These are phyloP conservation scores for Acanthamoeba lugdunensis DNA, from an alignment of 208 protist genomes.

Conservation along the genomic window DNA sequence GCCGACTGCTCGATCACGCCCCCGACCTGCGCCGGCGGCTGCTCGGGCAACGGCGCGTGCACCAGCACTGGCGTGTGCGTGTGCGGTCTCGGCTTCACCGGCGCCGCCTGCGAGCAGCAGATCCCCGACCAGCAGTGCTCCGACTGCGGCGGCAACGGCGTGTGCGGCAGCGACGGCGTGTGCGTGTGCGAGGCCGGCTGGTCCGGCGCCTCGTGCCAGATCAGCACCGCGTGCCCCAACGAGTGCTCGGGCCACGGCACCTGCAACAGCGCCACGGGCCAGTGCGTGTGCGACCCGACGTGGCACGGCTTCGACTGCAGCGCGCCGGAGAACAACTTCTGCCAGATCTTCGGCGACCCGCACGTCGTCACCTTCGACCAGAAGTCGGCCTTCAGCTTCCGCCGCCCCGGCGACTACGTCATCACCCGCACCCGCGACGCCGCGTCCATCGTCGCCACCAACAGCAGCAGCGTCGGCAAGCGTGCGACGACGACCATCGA, in stretches of 20 bases:
- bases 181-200: slow-evolving; percentile 51
- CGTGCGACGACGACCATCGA: slow-evolving; percentile 2
- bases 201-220: background rate
- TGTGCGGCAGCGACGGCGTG: slow-evolving; percentile 19
- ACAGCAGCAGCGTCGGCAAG: background rate
- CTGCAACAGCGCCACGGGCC: slow-evolving; percentile 1
- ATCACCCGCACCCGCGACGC: slow-evolving; percentile 19
- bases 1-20: slow-evolving; percentile 40
- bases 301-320: slow-evolving; percentile 45
- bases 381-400: slow-evolving; percentile 49
- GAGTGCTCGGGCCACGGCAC: slow-evolving; percentile 53
- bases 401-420: slow-evolving; percentile 30
- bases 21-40: slow-evolving; percentile 18
- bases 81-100: slow-evolving; percentile 47
- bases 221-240: slow-evolving; percentile 44
- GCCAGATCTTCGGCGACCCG: slow-evolving; percentile 59
- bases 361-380: slow-evolving; percentile 17
- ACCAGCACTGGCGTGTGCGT: background rate
- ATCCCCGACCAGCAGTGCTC: background rate
- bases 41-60: slow-evolving; percentile 47
- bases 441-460: background rate
- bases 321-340: slow-evolving; percentile 27
- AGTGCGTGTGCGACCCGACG: slow-evolving; percentile 19
- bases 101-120: background rate
- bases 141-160: slow-evolving; percentile 37